phyloP scores from a whole-genome alignment of 257 asterid species.

The Craterostigma plantagineum region DNA sequence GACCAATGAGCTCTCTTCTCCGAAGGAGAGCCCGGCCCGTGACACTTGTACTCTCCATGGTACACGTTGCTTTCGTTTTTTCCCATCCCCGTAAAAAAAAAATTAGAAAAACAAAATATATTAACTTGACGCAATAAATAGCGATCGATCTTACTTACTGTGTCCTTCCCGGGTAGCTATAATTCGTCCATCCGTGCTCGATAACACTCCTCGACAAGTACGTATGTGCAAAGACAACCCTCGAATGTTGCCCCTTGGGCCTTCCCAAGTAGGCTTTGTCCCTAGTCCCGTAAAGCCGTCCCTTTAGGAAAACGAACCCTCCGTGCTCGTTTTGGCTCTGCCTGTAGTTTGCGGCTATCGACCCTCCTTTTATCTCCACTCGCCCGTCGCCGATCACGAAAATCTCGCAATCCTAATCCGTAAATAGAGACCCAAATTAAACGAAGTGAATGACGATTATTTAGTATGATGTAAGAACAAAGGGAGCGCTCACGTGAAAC shows the following conservation, averaged over 20 bases:
- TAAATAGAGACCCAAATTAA: too few relatives aligned
- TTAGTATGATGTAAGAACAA: too few relatives aligned
- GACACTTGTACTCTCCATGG: conserved; percentile 55
- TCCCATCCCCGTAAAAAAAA: not conserved
- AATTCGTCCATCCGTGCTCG: conserved; percentile 62
- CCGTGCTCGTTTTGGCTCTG: conserved; percentile 28
- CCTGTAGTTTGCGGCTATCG: conserved; percentile 56
- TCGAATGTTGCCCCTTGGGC: conserved; percentile 45
- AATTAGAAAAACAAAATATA: not conserved
- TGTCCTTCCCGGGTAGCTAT: conserved; percentile 30
- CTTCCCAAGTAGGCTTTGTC: conserved; percentile 51
- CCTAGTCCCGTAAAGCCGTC: conserved; percentile 50
- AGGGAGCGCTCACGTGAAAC: conserved; percentile 28
- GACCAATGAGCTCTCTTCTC: conserved; percentile 47
- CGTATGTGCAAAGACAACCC: conserved; percentile 55
- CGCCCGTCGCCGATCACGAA: conserved; percentile 37
- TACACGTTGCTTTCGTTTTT: conserved; percentile 34
- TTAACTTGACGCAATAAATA: not conserved
- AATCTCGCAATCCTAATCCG: conserved; percentile 49
- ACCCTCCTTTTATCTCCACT: conserved; percentile 34
- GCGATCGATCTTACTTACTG: conserved; percentile 21
- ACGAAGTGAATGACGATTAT: too few relatives aligned
- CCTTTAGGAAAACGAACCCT: conserved; percentile 58
- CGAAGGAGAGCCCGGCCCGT: conserved; percentile 51
- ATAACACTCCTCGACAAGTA: conserved; percentile 42